Percentiles rank a stretch among this genome's conserved stretches.
Conservation (phyloP, 192 early-diverging fungal genomes). For the Rhizophagus clarus region DNA sequence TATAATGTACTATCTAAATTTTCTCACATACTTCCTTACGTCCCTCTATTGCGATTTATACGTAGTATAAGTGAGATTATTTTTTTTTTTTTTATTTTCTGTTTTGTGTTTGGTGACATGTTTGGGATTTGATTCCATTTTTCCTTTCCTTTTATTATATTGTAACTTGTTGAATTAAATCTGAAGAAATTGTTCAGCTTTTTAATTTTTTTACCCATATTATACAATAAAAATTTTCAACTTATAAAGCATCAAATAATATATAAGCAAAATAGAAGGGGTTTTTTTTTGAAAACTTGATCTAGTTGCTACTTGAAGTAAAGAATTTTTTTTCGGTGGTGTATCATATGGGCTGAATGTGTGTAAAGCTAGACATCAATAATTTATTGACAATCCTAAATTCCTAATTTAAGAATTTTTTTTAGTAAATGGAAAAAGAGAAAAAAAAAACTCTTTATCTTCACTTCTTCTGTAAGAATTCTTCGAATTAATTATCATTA, state of each 20-base stretch:
- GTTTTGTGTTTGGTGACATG: neutral
- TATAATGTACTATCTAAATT: too few relatives aligned
- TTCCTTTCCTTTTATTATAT: neutral
- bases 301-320: too few relatives aligned
- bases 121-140: neutral
- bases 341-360: too few relatives aligned
- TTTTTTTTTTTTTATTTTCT: neutral
- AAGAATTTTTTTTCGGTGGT: too few relatives aligned
- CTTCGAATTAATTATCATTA: too few relatives aligned
- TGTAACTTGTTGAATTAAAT: neutral
- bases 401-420: too few relatives aligned
- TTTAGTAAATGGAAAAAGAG: too few relatives aligned
- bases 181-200: neutral
- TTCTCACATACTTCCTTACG: neutral
- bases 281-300: too few relatives aligned
- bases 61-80: neutral
- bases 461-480: too few relatives aligned
- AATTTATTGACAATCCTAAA: too few relatives aligned
- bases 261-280: neutral
- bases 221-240: neutral
- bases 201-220: neutral
- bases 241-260: neutral
- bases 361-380: too few relatives aligned
- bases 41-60: neutral
- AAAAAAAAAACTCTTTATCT: too few relatives aligned